These are phyloP conservation scores for Calocybe cyanea DNA, from an alignment of 768 basidiomycete species.

Conservation along the genomic window DNA sequence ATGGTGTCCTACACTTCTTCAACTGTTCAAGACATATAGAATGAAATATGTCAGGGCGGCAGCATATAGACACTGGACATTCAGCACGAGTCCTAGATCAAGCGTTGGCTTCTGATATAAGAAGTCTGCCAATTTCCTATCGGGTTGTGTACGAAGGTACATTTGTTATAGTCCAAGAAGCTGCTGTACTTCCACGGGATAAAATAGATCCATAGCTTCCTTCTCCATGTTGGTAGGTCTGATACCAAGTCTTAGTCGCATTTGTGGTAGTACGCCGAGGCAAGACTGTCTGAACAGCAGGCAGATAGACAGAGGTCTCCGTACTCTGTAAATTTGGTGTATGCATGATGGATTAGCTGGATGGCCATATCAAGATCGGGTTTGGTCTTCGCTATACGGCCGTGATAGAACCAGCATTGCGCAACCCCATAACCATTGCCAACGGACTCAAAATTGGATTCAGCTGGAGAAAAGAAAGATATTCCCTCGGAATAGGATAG, in stretches of 20 bases:
- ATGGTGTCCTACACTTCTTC: not conserved
- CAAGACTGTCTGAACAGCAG: not conserved
- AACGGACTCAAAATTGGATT: not conserved
- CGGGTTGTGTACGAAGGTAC: too few relatives aligned
- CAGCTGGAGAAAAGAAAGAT: not conserved
- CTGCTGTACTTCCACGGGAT: too few relatives aligned
- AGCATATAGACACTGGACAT: not conserved
- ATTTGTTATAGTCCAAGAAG: too few relatives aligned
- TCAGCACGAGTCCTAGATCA: not conserved
- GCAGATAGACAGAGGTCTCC: not conserved
- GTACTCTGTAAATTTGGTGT: not conserved
- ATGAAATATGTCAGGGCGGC: not conserved
- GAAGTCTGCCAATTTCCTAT: too few relatives aligned
- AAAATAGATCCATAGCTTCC: too few relatives aligned
- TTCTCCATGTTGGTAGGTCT: too few relatives aligned
- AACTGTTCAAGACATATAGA: not conserved
- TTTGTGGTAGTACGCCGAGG: not conserved
- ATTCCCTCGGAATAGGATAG: not conserved
- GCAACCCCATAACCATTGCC: not conserved
- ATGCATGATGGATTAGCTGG: not conserved
- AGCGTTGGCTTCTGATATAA: not conserved
- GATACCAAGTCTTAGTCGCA: not conserved
- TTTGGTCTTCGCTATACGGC: not conserved
- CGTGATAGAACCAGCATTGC: not conserved
- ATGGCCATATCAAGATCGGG: not conserved